Evolutionary conservation across 106 monocot genomes (phyloP), one percentile per base, ranked within the genome.

Genomic region (Acanthochlamys bracteata): DNA sequence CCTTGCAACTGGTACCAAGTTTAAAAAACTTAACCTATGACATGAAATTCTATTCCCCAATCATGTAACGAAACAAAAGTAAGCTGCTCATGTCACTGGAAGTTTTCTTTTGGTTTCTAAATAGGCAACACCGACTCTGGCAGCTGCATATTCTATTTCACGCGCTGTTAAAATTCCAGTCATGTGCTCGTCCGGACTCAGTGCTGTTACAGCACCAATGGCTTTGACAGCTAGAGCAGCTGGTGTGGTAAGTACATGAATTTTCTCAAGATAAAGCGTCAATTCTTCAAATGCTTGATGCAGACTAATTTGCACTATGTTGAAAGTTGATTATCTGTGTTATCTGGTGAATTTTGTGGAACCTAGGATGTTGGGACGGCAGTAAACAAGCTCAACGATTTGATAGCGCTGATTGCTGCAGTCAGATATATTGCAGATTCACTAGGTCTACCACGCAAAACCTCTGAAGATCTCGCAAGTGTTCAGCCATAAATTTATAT

Each of bases 151-250:
- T 75, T 86, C 86, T 11, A 89, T 95, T 71, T 79, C 94, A 10
- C 58, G 89, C 24, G 90, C 89, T 45, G 84, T 95, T 51, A 78
- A 59, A 62, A 82, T 95, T 76, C 94, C 94, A 63, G 94, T 95
- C 43, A 79, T 95, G 86, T 95, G 94, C 66, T 80, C 94, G 10
- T 95, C 94, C 52, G 94, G 90, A 47, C 77, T 95, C 25, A 86
- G 90, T 71, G 60, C 90, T 55, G 94, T 95, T 63, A 95, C 94
- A 14, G 94, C 94, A 70, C 94, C 94, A 20, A 86, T 95, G 94
- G 94, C 94, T 47, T 49, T 95, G 53, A 73, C 86, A 11, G 90
- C 86, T n/a, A 90, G 94, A 64, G 94, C 94, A 27, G 71, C 94
- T 19, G 94, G 94, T 20, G 94, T 95, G 74, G 94, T 95, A 84